A percentile compares a stretch with the other conserved stretches of the same genome.
phyloP scores from a whole-genome alignment of 2,329 filamentous ascomycete species.

The Tolypocladium album region DNA sequence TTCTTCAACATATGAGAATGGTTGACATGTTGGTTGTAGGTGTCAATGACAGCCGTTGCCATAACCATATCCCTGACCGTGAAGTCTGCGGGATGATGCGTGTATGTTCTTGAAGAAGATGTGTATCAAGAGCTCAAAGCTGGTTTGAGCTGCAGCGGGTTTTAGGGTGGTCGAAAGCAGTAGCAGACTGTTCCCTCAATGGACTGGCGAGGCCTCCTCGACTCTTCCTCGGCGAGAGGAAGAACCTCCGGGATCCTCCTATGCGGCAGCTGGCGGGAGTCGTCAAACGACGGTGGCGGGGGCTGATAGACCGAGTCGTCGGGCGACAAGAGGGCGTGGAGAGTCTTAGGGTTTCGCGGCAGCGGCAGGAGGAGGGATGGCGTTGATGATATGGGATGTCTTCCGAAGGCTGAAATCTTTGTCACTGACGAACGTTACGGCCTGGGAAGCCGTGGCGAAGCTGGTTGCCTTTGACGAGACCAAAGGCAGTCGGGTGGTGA shows the following conservation, averaged over 20 bases:
- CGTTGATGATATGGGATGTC: slow-evolving; percentile 57
- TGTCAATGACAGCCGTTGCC: slow-evolving; percentile 49
- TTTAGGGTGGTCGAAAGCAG: slow-evolving; percentile 94
- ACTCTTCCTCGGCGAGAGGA: slow-evolving; percentile 99
- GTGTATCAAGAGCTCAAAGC: background rate
- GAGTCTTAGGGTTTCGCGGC: slow-evolving; percentile 34
- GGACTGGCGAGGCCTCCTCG: slow-evolving; percentile 94
- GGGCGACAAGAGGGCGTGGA: slow-evolving; percentile 41
- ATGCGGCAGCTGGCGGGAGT: slow-evolving; percentile 94
- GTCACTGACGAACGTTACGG: slow-evolving; percentile 52
- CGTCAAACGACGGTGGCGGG: slow-evolving; percentile 43
- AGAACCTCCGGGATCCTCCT: slow-evolving; percentile 96
- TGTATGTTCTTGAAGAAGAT: background rate
- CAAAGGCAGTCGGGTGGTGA: slow-evolving; percentile 42
- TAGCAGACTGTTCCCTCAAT: slow-evolving; percentile 84
- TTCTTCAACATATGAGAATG: slow-evolving; percentile 38
- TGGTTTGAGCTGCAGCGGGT: slow-evolving; percentile 24
- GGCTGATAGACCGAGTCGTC: slow-evolving; percentile 34
- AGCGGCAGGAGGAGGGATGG: slow-evolving; percentile 47
- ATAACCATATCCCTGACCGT: slow-evolving; percentile 51
- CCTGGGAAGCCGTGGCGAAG: slow-evolving; percentile 50
- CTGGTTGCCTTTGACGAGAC: slow-evolving; percentile 52
- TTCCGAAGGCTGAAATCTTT: slow-evolving; percentile 60
- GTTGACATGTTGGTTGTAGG: slow-evolving; percentile 37
- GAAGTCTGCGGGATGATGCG: slow-evolving; percentile 1